These are phyloP conservation scores for Diversispora eburnea DNA, from an alignment of 192 early-diverging fungal genomes.

Conservation along the genomic window DNA sequence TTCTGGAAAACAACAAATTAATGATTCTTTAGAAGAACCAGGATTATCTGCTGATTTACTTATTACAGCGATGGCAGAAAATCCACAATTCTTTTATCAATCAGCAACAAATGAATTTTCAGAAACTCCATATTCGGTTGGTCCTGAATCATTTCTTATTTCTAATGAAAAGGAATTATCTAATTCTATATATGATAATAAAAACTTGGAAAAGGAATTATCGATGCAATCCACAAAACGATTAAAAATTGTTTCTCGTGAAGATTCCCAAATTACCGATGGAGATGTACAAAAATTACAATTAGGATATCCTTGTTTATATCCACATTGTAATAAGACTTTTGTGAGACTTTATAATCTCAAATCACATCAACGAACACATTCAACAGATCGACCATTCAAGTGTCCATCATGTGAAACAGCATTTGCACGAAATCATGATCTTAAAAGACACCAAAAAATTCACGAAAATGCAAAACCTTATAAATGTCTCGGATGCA, in stretches of 20 bases:
- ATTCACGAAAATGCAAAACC: slow-evolving; percentile 60
- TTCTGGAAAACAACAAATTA: not conserved
- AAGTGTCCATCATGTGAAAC: slow-evolving; percentile 59
- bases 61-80: slow-evolving; percentile 8
- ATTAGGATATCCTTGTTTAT: slow-evolving; percentile 28
- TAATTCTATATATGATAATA: too few relatives aligned
- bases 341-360: slow-evolving; percentile 89
- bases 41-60: slow-evolving; percentile 8
- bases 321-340: slow-evolving; percentile 74
- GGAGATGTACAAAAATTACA: not conserved
- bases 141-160: not conserved
- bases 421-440: slow-evolving; percentile 76
- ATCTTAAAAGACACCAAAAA: slow-evolving; percentile 70
- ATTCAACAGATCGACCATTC: slow-evolving; percentile 73
- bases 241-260: not conserved
- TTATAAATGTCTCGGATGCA: slow-evolving; percentile 56
- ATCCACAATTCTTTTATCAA: slow-evolving; percentile 5
- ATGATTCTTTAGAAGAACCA: not conserved
- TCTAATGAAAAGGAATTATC: slow-evolving; percentile 3
- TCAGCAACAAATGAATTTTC: slow-evolving; percentile 9
- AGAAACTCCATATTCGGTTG: slow-evolving; percentile 1
- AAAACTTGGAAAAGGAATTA: not conserved
- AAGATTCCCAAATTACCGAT: not conserved
- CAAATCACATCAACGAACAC: slow-evolving; percentile 76
- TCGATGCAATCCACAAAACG: not conserved